These are phyloP conservation scores for Pichia sp. DNA, from an alignment of 1,139 yeast genomes.

Conservation along the genomic window DNA sequence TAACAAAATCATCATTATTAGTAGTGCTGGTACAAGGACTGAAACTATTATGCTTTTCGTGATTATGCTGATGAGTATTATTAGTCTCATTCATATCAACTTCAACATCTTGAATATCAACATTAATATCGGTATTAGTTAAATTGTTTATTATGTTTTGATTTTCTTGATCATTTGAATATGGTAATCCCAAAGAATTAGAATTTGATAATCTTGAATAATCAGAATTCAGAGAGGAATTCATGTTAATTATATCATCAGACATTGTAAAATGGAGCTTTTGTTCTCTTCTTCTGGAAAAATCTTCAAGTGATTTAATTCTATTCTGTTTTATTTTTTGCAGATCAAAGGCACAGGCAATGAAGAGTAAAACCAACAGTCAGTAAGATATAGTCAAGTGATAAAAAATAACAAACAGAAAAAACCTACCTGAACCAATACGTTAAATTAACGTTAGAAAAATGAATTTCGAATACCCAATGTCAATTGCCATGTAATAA, in stretches of 20 bases:
- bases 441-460: not conserved
- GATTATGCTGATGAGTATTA: not conserved
- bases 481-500: not conserved
- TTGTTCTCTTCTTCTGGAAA: not conserved
- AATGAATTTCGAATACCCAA: not conserved
- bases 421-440: not conserved
- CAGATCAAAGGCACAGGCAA: not conserved
- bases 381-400: not conserved
- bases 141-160: not conserved
- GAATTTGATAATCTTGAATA: not conserved
- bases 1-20: not conserved
- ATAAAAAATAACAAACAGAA: not conserved
- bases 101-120: not conserved
- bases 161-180: not conserved
- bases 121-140: not conserved
- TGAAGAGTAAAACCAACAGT: not conserved
- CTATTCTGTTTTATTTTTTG: not conserved
- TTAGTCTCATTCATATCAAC: not conserved
- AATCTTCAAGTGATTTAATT: not conserved
- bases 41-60: not conserved
- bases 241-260: not conserved
- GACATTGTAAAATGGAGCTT: not conserved
- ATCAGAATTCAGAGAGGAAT: not conserved
- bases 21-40: not conserved
- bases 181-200: not conserved